Evolutionary conservation across 768 basidiomycete genomes (phyloP), one percentile per base, ranked within the genome.

Genomic region (Naganishia vaughanmartiniae): DNA sequence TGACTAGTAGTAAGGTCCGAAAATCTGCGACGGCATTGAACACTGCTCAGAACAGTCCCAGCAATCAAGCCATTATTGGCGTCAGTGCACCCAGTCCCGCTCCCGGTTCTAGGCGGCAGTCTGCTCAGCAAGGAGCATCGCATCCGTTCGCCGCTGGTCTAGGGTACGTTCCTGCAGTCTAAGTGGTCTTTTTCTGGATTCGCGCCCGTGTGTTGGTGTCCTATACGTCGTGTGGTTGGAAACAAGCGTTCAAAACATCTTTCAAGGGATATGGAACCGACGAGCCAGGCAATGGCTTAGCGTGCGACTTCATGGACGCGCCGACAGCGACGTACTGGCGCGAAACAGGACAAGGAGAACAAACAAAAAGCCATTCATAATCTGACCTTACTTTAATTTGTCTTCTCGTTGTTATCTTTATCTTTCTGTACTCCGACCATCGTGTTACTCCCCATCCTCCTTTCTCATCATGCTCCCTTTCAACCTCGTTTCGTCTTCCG

Each of bases 51-150:
- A 75, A 75, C 31, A 80, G 79, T 68, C 77, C 79, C 11, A 75
- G 73, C 46, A 80, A 80, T 69, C 79, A 80, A 71, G 79, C 79
- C 33, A 80, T 80, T 39, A 69, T 80, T 45, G 79, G 79, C 30
- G 79, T 79, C 34, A 76, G 75, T n/a, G 79, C 78, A 6, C 76
- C 79, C 4, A 75, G 73, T 21, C 78, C 79, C 4, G 67, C 78
- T 7, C 77, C 78, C 54, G 73, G 72, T 24, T 78, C 77, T 6
- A 58, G 79, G 15, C 69, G 79, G n/a, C 78, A 80, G 70, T 78
- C 77, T 21, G 66, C 71, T 21, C 71, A 72, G 19, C 73, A 73
- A 42, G 76, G 77, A 65, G 74, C 71, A 1, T 63, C 66, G 28
- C 79, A 80, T 71, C 79, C 79, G 36, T 80, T 80, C 71, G 79